Percentiles rank a stretch among this genome's conserved stretches.
These are phyloP conservation scores for Lepiota brunneoincarnata DNA, from an alignment of 768 basidiomycete species.

Conservation along the genomic window DNA sequence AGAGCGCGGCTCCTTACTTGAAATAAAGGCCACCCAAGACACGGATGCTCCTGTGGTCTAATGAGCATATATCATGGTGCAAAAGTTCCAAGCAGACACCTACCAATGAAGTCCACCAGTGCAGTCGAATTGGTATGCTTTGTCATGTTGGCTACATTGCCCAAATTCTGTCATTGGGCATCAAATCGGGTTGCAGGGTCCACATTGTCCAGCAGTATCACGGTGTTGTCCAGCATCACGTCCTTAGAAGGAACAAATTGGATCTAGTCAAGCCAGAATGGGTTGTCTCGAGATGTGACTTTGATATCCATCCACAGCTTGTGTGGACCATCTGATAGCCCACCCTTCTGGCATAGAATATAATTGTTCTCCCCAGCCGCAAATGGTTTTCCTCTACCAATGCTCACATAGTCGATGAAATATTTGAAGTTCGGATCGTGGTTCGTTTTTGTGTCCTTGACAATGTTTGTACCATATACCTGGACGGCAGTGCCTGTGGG, in stretches of 20 bases:
- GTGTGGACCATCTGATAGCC: no score
- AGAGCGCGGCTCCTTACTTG: not conserved
- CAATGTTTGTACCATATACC: conserved; percentile 17
- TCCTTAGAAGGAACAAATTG: conserved; percentile 23
- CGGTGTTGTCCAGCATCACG: conserved; percentile 14
- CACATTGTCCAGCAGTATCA: conserved; percentile 16
- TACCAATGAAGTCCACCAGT: conserved; percentile 22
- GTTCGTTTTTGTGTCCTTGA: no score
- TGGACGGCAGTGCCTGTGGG: conserved; percentile 14
- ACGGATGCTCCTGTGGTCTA: conserved; percentile 9
- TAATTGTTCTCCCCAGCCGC: no score
- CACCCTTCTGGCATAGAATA: no score
- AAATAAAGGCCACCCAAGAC: conserved; percentile 12
- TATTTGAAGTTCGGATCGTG: no score
- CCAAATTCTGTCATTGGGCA: conserved; percentile 19
- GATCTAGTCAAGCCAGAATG: no score
- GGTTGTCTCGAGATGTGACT: no score
- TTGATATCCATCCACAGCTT: no score
- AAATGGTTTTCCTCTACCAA: no score
- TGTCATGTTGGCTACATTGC: conserved; percentile 18
- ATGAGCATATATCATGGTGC: conserved; percentile 13
- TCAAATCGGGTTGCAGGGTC: no score
- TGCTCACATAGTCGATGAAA: no score
- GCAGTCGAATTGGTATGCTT: conserved; percentile 10
- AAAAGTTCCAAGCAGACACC: not conserved